Evolutionary conservation across 2,329 filamentous ascomycete species (phyloP), one percentile per base, ranked within the genome.

Genomic region (Claviceps fusiformis): DNA sequence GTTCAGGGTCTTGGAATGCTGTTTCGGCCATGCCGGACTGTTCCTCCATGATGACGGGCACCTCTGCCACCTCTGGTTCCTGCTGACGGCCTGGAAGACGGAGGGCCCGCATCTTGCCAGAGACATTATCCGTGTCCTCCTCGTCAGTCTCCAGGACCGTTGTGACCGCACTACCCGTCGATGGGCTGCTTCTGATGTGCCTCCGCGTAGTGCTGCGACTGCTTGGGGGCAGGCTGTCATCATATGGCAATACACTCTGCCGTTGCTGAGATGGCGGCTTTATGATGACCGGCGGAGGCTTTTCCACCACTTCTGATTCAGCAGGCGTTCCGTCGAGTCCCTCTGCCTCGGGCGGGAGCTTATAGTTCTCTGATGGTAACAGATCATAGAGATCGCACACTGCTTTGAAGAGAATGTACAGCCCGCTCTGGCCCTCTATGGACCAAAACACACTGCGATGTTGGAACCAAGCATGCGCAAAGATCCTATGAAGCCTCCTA

Each of bases 381-480:
- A 97, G 77, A 61, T 86, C 85, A 70, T 95, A 96, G 62, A 86
- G 79, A 68, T 98, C 93, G 70, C 92, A 97, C 27, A 97, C 91
- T 0, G 87, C 93, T 77, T 96, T 97, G 78, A 97, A 98, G 65
- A 98, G 86, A 56, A 95, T 82, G 68, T 98, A 98, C 11, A 98
- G 74, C 0, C 93, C 93, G n/a, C 89, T 89, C 67, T 90, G 83
- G 10, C 82, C 81, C 71, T 98, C 93, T 1, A 97, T 86, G 45
- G 87, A 83, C 90, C 92, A 97, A 69, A 97, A 98, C 54, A 96
- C 89, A 55, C 87, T 86, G 49, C 91, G 82, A 69, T 98, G 93
- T 71, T 96, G 90, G 69, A 96, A 98, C 93, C 93, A 98, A 8
- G 93, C 93, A 68, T 98, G 93, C 50, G 93, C 93, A 67, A 97